Percentiles rank a stretch among this genome's conserved stretches.
Conservation (phyloP, 148 eudicot genomes). For the Suaeda aralocaspica region DNA sequence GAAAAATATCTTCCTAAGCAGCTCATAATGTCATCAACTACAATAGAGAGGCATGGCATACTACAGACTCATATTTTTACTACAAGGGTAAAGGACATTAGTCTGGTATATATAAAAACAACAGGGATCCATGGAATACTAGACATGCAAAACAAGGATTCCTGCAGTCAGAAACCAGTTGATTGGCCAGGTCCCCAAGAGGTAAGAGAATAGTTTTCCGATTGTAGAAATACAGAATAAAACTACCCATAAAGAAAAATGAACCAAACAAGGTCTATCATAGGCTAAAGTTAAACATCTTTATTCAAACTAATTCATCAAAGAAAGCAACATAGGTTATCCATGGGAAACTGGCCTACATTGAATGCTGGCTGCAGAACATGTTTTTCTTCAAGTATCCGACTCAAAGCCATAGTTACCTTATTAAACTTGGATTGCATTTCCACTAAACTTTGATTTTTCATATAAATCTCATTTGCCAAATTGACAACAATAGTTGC, state of each 20-base stretch:
- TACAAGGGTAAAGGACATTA: neutral
- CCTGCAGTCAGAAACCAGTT: neutral
- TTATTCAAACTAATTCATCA: neutral
- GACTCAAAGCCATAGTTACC: constrained; percentile 47
- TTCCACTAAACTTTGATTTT: constrained; percentile 46
- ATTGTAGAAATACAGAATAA: neutral
- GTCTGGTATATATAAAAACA: too few relatives aligned
- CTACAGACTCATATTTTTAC: neutral
- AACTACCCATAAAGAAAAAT: neutral
- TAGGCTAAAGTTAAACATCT: neutral
- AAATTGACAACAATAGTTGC: constrained; percentile 39
- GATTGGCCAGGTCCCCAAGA: neutral
- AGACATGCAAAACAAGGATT: neutral
- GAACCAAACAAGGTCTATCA: neutral
- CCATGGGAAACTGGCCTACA: constrained; percentile 38
- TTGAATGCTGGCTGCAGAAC: constrained; percentile 46
- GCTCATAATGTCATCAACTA: neutral
- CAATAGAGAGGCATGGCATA: neutral
- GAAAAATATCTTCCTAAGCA: neutral
- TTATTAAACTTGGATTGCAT: constrained; percentile 48
- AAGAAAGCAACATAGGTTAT: neutral
- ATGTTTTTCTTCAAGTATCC: constrained; percentile 58
- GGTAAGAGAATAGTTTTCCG: neutral
- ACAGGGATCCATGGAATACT: too few relatives aligned
- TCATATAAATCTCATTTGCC: constrained; percentile 51